A percentile compares a stretch with the other conserved stretches of the same genome.
These are phyloP conservation scores for Hansenula lynferdii DNA, from an alignment of 1,139 yeast genomes.

Conservation along the genomic window DNA sequence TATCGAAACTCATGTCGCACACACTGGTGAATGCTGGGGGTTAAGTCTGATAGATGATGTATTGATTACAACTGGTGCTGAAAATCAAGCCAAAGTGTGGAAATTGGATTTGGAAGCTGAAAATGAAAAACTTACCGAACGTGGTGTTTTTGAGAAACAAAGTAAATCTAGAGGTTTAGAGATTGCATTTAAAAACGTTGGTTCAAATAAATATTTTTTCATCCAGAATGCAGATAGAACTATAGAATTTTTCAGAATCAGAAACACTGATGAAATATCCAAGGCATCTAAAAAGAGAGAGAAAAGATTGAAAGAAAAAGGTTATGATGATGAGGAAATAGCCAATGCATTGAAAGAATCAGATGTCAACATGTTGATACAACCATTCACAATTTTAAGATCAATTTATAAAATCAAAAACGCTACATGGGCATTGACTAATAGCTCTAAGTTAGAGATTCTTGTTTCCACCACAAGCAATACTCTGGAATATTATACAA, in stretches of 20 bases:
- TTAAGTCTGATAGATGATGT: conserved; percentile 45
- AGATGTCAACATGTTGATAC: conserved; percentile 53
- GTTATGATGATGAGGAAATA: conserved; percentile 61
- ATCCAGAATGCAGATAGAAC: conserved; percentile 78
- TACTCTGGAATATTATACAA: conserved; percentile 62
- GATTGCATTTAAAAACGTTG: conserved; percentile 44
- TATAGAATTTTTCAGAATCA: conserved; percentile 74
- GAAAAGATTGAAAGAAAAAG: conserved; percentile 71
- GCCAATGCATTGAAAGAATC: conserved; percentile 47
- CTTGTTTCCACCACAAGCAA: conserved; percentile 67
- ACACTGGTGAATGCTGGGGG: conserved; percentile 91
- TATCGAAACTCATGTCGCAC: conserved; percentile 92
- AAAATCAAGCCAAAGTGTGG: conserved; percentile 86
- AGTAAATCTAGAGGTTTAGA: conserved; percentile 72
- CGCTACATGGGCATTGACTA: conserved; percentile 45
- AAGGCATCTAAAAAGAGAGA: conserved; percentile 78
- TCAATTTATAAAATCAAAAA: conserved; percentile 52
- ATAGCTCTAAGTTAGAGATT: conserved; percentile 48
- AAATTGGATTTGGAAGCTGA: conserved; percentile 47
- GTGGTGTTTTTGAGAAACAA: conserved; percentile 71
- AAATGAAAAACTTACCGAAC: conserved; percentile 55
- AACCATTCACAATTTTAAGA: conserved; percentile 60
- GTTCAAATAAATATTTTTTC: conserved; percentile 48
- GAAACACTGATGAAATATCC: conserved; percentile 73
- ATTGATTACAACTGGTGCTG: conserved; percentile 70